These are phyloP conservation scores for Solanum okadae DNA, from an alignment of 257 asterid species.

Conservation along the genomic window DNA sequence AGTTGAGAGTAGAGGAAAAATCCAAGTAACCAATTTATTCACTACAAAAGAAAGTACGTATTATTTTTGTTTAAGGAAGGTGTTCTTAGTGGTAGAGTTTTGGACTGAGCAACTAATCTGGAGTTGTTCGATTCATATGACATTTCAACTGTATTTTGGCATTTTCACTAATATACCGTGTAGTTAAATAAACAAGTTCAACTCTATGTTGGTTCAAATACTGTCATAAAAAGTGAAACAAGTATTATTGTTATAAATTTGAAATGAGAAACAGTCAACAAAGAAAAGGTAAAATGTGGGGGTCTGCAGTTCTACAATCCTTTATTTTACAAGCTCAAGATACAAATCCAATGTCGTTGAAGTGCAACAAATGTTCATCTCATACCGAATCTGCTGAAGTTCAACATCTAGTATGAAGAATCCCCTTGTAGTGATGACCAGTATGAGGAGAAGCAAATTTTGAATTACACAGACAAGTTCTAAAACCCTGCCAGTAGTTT, in stretches of 20 bases:
- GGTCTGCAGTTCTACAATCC: neutral
- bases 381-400: neutral
- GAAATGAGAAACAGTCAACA: neutral
- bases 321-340: neutral
- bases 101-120: neutral
- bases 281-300: neutral
- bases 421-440: neutral
- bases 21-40: neutral
- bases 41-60: neutral
- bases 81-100: neutral
- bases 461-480: neutral
- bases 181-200: neutral
- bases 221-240: neutral
- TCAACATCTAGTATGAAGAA: neutral
- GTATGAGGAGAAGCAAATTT: neutral
- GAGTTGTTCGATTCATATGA: neutral
- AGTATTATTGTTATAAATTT: neutral
- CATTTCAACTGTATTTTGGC: neutral
- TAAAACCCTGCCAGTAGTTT: neutral
- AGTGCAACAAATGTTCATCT: neutral
- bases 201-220: neutral
- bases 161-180: neutral
- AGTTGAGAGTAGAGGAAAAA: neutral
- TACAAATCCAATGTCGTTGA: neutral
- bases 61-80: neutral